Evolutionary conservation across 345 rosid species (phyloP).

Genomic region (Euphorbia lathyris): DNA sequence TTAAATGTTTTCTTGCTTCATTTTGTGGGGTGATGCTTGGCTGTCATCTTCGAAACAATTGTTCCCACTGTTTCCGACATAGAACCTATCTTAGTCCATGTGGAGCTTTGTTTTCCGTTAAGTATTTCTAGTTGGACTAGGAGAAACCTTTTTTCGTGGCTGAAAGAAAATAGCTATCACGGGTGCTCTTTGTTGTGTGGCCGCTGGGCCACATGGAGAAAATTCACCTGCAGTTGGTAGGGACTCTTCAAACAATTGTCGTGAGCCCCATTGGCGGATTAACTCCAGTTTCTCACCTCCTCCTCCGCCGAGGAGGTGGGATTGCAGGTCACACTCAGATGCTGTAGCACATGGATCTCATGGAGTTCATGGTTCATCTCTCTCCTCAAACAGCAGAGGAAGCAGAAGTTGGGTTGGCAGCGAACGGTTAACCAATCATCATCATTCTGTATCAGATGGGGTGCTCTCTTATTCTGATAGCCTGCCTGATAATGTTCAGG

Average conservation of each 20-base stretch:
- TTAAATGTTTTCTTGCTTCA: conserved; percentile 16
- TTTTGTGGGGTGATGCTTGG: conserved; percentile 1
- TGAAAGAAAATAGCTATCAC: conserved; percentile 64
- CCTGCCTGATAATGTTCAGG: conserved; percentile 49
- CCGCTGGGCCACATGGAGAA: conserved; percentile 88
- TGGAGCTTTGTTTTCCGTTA: conserved; percentile 20
- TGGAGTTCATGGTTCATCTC: conserved; percentile 42
- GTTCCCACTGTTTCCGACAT: conserved; percentile 11
- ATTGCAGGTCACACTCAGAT: conserved; percentile 56
- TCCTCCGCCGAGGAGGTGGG: conserved; percentile 57
- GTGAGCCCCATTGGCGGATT: conserved; percentile 63
- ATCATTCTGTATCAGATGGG: conserved; percentile 70
- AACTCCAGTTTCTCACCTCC: conserved; percentile 85
- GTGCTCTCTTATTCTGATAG: conserved; percentile 54
- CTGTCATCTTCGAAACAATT: conserved; percentile 1
- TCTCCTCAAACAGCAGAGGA: conserved; percentile 42
- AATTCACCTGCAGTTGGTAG: conserved; percentile 43
- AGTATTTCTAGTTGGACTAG: conserved; percentile 12
- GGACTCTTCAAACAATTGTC: conserved; percentile 38
- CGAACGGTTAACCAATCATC: conserved; percentile 44
- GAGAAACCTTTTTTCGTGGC: conserved; percentile 24
- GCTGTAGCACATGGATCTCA: conserved; percentile 35
- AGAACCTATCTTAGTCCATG: conserved; percentile 6
- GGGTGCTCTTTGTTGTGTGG: conserved; percentile 97
- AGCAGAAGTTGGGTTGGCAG: conserved; percentile 52